phyloP scores from a whole-genome alignment of 75 land plant genomes.

The Sequoia sempervirens region DNA sequence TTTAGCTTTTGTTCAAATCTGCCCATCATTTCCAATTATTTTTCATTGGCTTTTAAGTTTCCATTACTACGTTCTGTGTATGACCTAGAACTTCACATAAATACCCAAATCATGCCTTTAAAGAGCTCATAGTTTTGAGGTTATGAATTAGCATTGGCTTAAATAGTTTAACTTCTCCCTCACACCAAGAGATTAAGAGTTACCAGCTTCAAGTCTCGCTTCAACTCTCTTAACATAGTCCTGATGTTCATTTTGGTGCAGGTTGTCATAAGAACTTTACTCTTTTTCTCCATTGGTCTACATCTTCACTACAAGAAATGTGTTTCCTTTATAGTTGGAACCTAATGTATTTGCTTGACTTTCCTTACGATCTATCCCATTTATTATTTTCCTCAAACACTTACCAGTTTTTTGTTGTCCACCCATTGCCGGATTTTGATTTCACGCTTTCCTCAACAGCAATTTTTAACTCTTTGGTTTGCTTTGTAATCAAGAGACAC shows the following conservation, averaged over 20 bases:
- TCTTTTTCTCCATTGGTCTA: background rate
- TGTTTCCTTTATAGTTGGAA: background rate
- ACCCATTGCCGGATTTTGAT: too few species aligned
- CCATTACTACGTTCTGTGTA: background rate
- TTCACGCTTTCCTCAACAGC: too few species aligned
- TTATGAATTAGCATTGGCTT: background rate
- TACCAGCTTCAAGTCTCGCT: background rate
- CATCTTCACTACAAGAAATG: background rate
- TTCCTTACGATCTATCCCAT: too few species aligned
- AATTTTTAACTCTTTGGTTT: too few species aligned
- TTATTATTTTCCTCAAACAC: too few species aligned
- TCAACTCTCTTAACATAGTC: background rate
- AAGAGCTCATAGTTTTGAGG: background rate
- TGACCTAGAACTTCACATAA: background rate
- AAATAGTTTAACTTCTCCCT: background rate
- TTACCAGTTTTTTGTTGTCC: too few species aligned
- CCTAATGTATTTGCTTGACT: background rate
- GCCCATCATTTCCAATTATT: background rate
- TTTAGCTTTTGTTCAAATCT: background rate
- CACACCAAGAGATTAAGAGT: background rate
- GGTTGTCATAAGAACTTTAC: background rate
- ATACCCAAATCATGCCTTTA: too few species aligned
- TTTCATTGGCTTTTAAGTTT: background rate
- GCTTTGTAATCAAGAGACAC: too few species aligned
- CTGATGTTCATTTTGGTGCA: background rate